Evolutionary conservation across 371 early-diverging fungal genomes (phyloP).

Genomic region (Actinomortierella ambigua): DNA sequence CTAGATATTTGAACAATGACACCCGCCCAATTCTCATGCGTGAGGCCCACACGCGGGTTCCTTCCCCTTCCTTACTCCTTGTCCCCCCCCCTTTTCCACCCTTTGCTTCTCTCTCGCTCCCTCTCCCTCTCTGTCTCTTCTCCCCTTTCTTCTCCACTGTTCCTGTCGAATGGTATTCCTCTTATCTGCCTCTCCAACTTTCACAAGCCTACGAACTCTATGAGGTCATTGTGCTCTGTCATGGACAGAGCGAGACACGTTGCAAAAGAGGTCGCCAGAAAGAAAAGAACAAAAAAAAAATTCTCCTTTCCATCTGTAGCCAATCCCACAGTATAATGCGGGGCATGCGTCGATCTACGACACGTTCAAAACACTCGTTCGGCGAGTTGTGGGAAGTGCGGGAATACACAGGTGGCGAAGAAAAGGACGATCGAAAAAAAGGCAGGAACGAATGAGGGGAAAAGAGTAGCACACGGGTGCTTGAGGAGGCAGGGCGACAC

Average conservation of each 20-base stretch:
- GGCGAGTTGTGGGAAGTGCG: too few relatives aligned
- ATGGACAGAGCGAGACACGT: background rate
- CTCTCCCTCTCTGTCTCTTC: background rate
- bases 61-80: background rate
- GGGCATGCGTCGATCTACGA: background rate
- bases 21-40: too few relatives aligned
- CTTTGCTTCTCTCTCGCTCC: background rate
- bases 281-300: too few relatives aligned
- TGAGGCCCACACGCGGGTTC: too few relatives aligned
- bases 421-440: background rate
- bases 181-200: background rate
- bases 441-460: background rate
- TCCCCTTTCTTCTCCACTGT: background rate
- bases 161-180: too few relatives aligned
- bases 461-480: constrained; percentile 9
- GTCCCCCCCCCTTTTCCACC: background rate
- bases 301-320: background rate
- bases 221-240: background rate
- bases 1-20: too few relatives aligned
- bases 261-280: background rate
- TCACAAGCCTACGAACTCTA: background rate
- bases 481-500: background rate
- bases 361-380: too few relatives aligned
- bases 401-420: background rate
- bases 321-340: background rate